Base-by-base conservation (phyloP, 306 rosid species). In the Trifolium repens region DNA sequence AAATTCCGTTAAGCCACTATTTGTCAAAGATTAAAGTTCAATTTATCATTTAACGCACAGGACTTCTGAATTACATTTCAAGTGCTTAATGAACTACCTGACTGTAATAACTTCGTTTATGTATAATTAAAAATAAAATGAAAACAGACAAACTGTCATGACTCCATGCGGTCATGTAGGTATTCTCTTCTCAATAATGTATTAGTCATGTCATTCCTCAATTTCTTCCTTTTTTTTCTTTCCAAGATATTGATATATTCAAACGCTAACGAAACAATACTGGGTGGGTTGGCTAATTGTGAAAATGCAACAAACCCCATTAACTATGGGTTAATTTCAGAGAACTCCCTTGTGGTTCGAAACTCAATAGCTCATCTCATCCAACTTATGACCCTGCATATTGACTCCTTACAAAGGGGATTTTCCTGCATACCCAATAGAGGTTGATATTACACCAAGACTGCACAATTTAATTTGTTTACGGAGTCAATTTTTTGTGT, bases 281-380 rank as follows among this genome's bases (percentile, higher is more conserved):
- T 13, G 16, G 52, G 1, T 46, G 52, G 13, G 52, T 4, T 46
- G 52, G 8, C 52, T 8, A 13, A 46, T 12, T 11, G 52, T 3
- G 26, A 30, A 37, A 34, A 8, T 35, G 30, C 69, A 63, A 37
- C 15, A 63, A 35, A 37, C 49, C 69, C 69, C 30, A 8, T 37
- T 13, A 35, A 8, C 17, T 34, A 63, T 37, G 44, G 6, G 69
- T 35, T n/a, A 24, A 67, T 44, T 24, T 67, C 8, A 22, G 24
- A 67, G 43, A 68, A 68, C 15, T 67, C 42, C 55, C 22, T 30
- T 14, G 59, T 47, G 40, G 26, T 4, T 49, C 43, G 8, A n/a
- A 67, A 44, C 57, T 22, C 39, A 43, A 67, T 49, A 24, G 27
- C 44, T 27, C 59, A 49, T 47, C 73, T 69, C 24, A 19, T 43